A percentile compares a stretch with the other conserved stretches of the same genome.
phyloP scores from a whole-genome alignment of 148 eudicot genomes.

The Camellia sinensis region DNA sequence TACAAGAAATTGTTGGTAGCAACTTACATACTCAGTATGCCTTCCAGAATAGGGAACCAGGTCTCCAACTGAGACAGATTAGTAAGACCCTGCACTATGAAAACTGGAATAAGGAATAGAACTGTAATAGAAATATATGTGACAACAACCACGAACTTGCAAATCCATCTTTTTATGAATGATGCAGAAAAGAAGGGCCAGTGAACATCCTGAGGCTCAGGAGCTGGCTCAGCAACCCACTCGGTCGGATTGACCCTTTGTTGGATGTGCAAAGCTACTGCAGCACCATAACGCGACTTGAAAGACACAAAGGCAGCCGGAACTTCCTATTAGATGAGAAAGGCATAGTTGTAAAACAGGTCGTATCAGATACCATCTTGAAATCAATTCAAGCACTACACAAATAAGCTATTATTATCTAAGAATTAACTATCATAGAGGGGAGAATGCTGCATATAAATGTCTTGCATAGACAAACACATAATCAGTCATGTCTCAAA shows the following conservation, averaged over 20 bases:
- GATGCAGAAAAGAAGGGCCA: conserved; percentile 94
- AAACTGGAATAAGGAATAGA: conserved; percentile 72
- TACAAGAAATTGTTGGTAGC: background rate
- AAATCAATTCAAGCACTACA: background rate
- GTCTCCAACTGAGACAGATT: conserved; percentile 68
- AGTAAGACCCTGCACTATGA: conserved; percentile 84
- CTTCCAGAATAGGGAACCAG: conserved; percentile 67
- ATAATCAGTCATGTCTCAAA: background rate
- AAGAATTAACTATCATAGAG: background rate
- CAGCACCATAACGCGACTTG: conserved; percentile 75
- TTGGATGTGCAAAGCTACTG: conserved; percentile 58
- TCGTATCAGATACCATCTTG: conserved; percentile 3
- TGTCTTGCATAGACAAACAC: background rate
- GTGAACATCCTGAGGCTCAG: conserved; percentile 80
- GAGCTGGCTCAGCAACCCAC: conserved; percentile 87
- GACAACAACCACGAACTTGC: conserved; percentile 48
- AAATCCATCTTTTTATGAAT: conserved; percentile 61
- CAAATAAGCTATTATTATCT: background rate
- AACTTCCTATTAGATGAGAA: conserved; percentile 49
- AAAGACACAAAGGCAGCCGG: conserved; percentile 91
- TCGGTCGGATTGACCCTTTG: conserved; percentile 77
- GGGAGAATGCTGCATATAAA: background rate
- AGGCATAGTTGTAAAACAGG: background rate
- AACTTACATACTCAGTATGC: conserved; percentile 65
- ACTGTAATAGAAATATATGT: conserved; percentile 47